Percentiles rank a stretch among this genome's conserved stretches.
phyloP scores from a whole-genome alignment of 306 rosid species.

The Cyamopsis tetragonoloba region DNA sequence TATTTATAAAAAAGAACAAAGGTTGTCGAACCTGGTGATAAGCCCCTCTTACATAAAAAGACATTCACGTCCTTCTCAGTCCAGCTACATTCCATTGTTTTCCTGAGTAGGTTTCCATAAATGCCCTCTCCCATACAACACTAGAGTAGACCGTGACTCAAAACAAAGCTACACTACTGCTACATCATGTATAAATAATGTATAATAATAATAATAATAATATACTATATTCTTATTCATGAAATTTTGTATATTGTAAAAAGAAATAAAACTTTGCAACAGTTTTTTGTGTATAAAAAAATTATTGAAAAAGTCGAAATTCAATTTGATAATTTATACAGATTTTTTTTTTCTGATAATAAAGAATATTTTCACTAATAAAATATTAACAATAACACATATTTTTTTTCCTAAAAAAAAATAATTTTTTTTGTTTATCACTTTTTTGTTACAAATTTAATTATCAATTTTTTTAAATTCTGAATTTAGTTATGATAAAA shows the following conservation, averaged over 20 bases:
- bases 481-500: too few relatives aligned
- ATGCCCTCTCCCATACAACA: conserved; percentile 20
- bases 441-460: too few relatives aligned
- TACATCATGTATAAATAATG: not conserved
- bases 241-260: not conserved
- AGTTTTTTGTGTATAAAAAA: too few relatives aligned
- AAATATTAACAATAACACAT: too few relatives aligned
- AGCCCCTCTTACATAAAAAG: conserved; percentile 19
- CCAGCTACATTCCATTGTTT: conserved; percentile 20
- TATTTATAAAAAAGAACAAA: not conserved
- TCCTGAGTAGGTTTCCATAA: conserved; percentile 24
- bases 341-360: too few relatives aligned
- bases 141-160: conserved; percentile 29
- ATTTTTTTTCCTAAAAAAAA: too few relatives aligned
- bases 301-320: too few relatives aligned
- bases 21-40: not conserved
- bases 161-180: not conserved
- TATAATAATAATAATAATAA: not conserved
- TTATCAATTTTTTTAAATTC: too few relatives aligned
- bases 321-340: too few relatives aligned
- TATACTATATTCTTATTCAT: not conserved
- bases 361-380: too few relatives aligned
- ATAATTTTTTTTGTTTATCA: too few relatives aligned
- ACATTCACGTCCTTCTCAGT: conserved; percentile 33
- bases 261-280: too few relatives aligned